These are phyloP conservation scores for Sordariomycetes sp. DNA, from an alignment of 2,329 filamentous ascomycete genomes.

Conservation along the genomic window DNA sequence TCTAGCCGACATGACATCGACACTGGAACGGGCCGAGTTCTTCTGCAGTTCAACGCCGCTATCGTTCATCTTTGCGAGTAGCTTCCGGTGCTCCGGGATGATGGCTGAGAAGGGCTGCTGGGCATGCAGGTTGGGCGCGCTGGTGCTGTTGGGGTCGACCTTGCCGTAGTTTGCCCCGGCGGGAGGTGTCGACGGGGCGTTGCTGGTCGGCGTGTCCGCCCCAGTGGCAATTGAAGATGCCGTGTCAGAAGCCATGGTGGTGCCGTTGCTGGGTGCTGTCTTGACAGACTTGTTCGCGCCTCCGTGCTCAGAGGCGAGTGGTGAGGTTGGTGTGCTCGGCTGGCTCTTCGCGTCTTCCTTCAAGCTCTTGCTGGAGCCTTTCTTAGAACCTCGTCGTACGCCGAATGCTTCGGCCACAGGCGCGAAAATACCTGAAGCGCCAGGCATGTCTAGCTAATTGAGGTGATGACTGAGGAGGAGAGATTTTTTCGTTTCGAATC, in stretches of 20 bases:
- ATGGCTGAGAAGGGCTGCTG: background rate
- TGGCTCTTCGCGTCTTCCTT: background rate
- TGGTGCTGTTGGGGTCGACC: background rate
- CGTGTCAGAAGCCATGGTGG: background rate
- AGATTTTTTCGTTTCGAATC: background rate
- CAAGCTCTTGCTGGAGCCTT: constrained; percentile 11
- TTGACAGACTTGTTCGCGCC: background rate
- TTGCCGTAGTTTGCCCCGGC: background rate
- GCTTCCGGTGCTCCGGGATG: constrained; percentile 7
- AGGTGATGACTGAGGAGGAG: background rate
- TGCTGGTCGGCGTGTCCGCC: background rate
- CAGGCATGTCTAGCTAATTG: constrained; percentile 15
- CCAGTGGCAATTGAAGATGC: background rate
- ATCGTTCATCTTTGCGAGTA: constrained; percentile 19
- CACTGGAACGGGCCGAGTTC: constrained; percentile 15
- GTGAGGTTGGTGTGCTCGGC: background rate
- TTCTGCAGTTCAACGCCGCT: constrained; percentile 19
- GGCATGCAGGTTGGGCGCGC: constrained; percentile 2
- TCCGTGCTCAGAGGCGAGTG: background rate
- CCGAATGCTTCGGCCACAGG: constrained; percentile 25
- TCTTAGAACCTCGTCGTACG: constrained; percentile 16
- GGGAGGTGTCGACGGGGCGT: background rate
- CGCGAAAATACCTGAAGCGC: constrained; percentile 16
- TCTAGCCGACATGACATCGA: constrained; percentile 12
- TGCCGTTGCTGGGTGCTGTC: background rate